A percentile compares a stretch with the other conserved stretches of the same genome.
Conservation (phyloP, 495 filamentous ascomycete genomes). For the Neurospora sp. region DNA sequence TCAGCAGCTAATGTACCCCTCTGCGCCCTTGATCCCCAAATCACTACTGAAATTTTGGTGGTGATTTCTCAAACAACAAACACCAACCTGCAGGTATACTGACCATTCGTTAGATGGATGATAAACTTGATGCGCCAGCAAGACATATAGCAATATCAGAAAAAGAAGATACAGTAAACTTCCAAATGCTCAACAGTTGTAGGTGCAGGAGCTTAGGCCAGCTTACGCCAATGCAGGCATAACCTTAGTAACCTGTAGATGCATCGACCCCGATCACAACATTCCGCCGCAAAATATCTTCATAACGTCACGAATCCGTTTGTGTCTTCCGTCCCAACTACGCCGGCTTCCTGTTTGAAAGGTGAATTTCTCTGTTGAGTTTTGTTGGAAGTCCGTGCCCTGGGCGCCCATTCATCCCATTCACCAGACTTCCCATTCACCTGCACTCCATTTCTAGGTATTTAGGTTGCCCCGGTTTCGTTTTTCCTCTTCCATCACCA, state of each 20-base stretch:
- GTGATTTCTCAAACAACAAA: background rate
- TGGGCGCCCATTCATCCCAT: background rate
- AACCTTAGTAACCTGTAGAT: background rate
- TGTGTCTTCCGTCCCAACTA: background rate
- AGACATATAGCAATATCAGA: background rate
- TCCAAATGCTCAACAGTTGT: background rate
- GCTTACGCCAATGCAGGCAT: background rate
- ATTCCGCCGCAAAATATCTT: background rate
- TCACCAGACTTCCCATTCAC: background rate
- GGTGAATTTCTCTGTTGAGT: background rate
- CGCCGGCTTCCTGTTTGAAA: background rate
- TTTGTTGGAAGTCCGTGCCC: background rate
- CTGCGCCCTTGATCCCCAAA: background rate
- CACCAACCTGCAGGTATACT: background rate
- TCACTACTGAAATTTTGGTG: background rate
- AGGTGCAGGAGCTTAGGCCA: background rate
- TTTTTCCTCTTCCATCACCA: background rate
- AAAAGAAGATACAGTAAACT: background rate
- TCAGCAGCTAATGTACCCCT: background rate
- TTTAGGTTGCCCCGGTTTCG: background rate
- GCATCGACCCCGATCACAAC: background rate
- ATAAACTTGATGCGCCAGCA: background rate
- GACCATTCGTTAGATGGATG: background rate
- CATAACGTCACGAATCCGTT: background rate
- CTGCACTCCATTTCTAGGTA: background rate